Percentiles rank a stretch among this genome's conserved stretches.
Evolutionary conservation across 139 green algal genomes (phyloP).

Genomic region (Chlorella sp.): DNA sequence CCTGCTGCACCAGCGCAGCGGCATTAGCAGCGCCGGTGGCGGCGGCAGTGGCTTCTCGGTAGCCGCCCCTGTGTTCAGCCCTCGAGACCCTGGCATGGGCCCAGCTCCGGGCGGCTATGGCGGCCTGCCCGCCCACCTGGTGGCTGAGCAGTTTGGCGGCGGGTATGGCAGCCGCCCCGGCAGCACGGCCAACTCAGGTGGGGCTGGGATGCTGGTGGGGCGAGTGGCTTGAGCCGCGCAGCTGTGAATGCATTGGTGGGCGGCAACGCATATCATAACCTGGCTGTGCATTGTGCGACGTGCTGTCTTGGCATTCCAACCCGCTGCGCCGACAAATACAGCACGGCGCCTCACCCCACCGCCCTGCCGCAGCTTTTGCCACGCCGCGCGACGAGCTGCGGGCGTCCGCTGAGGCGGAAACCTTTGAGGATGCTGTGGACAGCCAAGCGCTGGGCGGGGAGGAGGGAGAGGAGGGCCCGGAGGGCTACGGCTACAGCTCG

Average conservation of each 20-base stretch:
- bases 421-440: neutral
- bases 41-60: constrained; percentile 12
- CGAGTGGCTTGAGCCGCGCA: too few species aligned
- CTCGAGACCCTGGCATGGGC: neutral
- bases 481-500: neutral
- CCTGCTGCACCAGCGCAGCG: neutral
- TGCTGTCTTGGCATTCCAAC: too few species aligned
- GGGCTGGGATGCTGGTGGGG: neutral
- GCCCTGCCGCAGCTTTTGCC: constrained; percentile 9
- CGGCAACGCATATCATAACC: too few species aligned
- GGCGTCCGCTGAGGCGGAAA: neutral
- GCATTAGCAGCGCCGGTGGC: neutral
- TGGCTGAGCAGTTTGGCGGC: neutral
- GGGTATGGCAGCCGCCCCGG: constrained; percentile 11
- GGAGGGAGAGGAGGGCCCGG: neutral
- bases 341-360: neutral
- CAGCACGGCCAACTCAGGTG: constrained; percentile 10
- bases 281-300: too few species aligned
- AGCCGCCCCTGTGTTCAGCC: constrained; percentile 21
- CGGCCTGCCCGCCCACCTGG: neutral
- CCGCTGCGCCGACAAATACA: too few species aligned
- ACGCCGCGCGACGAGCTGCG: constrained; percentile 8
- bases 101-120: neutral
- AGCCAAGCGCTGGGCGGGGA: neutral
- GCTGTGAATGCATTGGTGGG: too few species aligned